Conservation (phyloP, 108 stramenopile species). For the Skeletonema potamos region DNA sequence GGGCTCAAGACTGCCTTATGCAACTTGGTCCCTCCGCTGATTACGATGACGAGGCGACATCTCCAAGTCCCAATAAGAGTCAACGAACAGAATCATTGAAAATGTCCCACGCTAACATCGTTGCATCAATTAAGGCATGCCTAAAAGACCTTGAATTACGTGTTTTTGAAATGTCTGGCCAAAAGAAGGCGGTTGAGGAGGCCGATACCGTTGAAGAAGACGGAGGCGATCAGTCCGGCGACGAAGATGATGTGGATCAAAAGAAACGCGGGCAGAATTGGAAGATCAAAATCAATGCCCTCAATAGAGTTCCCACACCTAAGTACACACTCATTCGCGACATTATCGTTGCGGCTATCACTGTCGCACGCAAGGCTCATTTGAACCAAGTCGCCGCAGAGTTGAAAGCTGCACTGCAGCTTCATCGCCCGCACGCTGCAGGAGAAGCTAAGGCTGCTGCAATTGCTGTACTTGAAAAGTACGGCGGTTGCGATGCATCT, state of each 20-base stretch:
- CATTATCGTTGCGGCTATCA: conserved; percentile 66
- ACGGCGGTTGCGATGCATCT: conserved; percentile 65
- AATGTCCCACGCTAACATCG: conserved; percentile 37
- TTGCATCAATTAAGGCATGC: conserved; percentile 49
- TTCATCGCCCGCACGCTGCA: conserved; percentile 66
- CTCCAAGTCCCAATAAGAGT: conserved; percentile 2
- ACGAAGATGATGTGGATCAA: conserved; percentile 47
- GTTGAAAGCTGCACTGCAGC: conserved; percentile 61
- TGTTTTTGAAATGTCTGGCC: conserved; percentile 56
- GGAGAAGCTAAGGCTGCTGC: conserved; percentile 66
- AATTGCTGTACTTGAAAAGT: conserved; percentile 58
- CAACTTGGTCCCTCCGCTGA: conserved; percentile 33
- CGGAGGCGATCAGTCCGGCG: conserved; percentile 50
- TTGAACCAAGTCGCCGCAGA: conserved; percentile 64
- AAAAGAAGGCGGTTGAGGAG: conserved; percentile 63
- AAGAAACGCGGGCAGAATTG: conserved; percentile 53
- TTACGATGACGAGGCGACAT: not conserved
- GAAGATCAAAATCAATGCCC: conserved; percentile 70
- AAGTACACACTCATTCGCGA: conserved; percentile 59
- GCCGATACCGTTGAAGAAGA: conserved; percentile 70
- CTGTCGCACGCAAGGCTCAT: conserved; percentile 79
- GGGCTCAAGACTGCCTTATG: conserved; percentile 53
- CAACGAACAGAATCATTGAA: conserved; percentile 19
- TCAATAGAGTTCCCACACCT: conserved; percentile 50
- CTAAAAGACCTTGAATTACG: conserved; percentile 35